Base-by-base conservation (phyloP, 768 basidiomycete genomes). In the Heimioporus sp. region DNA sequence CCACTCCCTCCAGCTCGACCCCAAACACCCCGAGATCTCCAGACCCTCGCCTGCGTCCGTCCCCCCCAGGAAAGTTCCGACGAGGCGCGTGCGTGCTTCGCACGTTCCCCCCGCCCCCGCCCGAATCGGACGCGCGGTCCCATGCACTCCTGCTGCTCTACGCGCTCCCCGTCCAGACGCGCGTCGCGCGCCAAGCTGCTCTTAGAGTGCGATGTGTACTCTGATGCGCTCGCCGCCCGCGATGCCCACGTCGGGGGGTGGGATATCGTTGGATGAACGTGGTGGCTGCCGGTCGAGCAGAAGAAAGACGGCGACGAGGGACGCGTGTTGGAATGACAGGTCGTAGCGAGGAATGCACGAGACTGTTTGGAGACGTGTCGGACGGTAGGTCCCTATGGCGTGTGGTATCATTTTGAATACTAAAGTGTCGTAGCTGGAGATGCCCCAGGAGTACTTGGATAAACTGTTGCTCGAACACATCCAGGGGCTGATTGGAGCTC, bases 251-350 rank as follows among this genome's bases (percentile, higher is more conserved):
- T 93, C 12, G 92, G 95, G 60, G 93, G 86, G 1, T 95, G 93
- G 86, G 95, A 96, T 64, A 80, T 96, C 28, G 92, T 95, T 69
- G 93, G 92, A 48, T 97, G 92, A 92, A 87, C 89, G 57, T 92
- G 90, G 76, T 92, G 84, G 73, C 72, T 95, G 42, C 84, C 90
- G 81, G 80, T 83, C 0, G 86, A 89, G 65, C 80, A 86, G 53
- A 82, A 82, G 9, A 77, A 81, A 54, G 83, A 86, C 59, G 78
- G 70, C 12, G 53, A 59, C 41, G 64, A 62, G 4, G 59, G 78
- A 34, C 81, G 78, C 28, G 37, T 35, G 16, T 60, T 87, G 55
- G 80, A 79, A 4, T 89, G 86, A 82, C 77, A 87, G 63, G 91
- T 94, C 55, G 81, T 93, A 41, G 87, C 82, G 7, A 80, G 78